These are phyloP conservation scores for Verticillium tricorpus DNA, from an alignment of 2,329 filamentous ascomycete genomes.

Conservation along the genomic window DNA sequence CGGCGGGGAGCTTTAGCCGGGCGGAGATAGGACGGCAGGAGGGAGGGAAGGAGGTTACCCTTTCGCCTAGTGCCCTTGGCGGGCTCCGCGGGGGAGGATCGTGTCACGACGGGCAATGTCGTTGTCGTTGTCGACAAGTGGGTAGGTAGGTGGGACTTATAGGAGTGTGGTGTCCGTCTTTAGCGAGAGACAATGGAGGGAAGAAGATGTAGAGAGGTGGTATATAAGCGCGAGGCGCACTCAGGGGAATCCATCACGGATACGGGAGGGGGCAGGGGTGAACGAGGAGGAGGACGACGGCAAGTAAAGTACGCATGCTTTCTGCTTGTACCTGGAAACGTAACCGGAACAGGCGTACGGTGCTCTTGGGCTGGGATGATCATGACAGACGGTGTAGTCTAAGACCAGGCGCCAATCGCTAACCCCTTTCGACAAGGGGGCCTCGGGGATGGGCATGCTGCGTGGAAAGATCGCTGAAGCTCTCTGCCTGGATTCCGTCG, in stretches of 20 bases:
- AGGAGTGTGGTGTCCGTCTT: conserved; percentile 10
- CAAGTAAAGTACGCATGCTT: not conserved
- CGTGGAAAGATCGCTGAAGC: not conserved
- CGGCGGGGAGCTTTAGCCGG: not conserved
- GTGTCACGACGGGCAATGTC: conserved; percentile 26
- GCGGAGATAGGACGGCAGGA: not conserved
- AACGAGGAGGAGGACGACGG: not conserved
- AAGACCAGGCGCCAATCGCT: not conserved
- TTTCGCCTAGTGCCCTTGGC: conserved; percentile 40
- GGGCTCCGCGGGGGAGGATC: conserved; percentile 38
- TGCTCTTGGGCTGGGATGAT: not conserved
- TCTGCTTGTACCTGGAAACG: not conserved
- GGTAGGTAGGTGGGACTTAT: not conserved
- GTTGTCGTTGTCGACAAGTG: conserved; percentile 7
- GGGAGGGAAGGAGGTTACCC: conserved; percentile 25
- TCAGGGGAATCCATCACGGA: not conserved
- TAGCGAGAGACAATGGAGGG: no score
- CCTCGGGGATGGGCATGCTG: not conserved
- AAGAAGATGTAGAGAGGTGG: not conserved
- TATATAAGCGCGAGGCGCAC: not conserved
- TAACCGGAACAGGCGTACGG: not conserved
- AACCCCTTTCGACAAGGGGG: not conserved
- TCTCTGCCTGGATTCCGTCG: not conserved
- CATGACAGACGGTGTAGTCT: conserved; percentile 1
- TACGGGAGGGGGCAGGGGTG: not conserved